Evolutionary conservation across 2,329 filamentous ascomycete species (phyloP).

Genomic region (Pestalotiopsis sp.): DNA sequence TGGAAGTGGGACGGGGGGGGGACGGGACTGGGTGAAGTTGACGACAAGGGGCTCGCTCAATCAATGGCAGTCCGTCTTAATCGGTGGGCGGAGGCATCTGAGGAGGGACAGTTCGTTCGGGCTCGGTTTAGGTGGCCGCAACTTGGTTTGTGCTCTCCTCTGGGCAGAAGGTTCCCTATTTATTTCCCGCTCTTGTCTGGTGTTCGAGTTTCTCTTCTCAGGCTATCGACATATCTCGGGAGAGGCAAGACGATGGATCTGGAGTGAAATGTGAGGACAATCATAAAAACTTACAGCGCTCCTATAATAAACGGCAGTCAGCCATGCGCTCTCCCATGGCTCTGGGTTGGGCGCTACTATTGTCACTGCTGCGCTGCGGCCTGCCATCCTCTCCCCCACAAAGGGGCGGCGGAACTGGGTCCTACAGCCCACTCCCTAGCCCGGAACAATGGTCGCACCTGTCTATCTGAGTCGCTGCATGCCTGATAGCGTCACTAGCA

Average conservation of each 20-base stretch:
- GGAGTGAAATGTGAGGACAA: neutral
- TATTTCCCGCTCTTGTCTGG: neutral
- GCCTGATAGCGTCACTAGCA: neutral
- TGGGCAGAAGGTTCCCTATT: neutral
- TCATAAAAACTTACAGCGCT: neutral
- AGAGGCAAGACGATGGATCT: neutral
- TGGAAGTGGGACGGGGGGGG: constrained; percentile 6
- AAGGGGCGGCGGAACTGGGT: neutral
- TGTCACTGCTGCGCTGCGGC: neutral
- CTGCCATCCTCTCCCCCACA: neutral
- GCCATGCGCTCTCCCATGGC: neutral
- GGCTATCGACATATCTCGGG: neutral
- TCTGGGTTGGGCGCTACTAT: neutral
- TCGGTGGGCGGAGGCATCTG: constrained; percentile 19
- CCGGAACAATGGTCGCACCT: neutral
- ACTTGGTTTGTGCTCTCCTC: neutral
- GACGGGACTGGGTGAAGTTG: constrained; percentile 8
- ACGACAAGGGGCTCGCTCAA: neutral
- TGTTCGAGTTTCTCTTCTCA: neutral
- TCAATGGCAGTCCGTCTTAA: neutral
- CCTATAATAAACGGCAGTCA: neutral
- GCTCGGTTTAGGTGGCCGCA: neutral
- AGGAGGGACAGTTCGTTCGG: neutral
- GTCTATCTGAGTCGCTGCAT: neutral
- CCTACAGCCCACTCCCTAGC: neutral